phyloP scores from a whole-genome alignment of 345 rosid genomes.

The Hypericum androsaemum region DNA sequence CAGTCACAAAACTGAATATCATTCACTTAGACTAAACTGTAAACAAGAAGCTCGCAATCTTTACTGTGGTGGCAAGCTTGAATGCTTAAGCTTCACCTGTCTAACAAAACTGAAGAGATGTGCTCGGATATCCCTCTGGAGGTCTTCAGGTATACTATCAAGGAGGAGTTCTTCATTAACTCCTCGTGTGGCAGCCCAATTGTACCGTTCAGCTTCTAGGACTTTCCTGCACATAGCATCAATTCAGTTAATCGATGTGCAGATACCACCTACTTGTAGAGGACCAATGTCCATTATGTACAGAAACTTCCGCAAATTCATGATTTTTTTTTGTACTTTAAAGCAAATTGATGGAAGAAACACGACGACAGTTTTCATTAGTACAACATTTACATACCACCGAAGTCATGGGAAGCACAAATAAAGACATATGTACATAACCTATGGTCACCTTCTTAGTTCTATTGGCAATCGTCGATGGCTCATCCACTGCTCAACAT shows the following conservation, averaged over 20 bases:
- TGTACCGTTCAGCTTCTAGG: slow-evolving; percentile 65
- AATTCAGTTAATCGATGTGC: slow-evolving; percentile 6
- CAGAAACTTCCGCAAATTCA: too few relatives aligned
- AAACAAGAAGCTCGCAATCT: not conserved
- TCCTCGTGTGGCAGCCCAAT: slow-evolving; percentile 91
- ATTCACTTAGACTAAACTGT: not conserved
- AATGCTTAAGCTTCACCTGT: slow-evolving; percentile 27
- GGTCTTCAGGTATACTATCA: slow-evolving; percentile 76
- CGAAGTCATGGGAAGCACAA: not conserved
- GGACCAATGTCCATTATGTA: too few relatives aligned
- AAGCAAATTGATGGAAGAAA: too few relatives aligned
- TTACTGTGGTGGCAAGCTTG: too few relatives aligned
- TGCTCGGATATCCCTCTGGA: slow-evolving; percentile 80
- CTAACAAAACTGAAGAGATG: slow-evolving; percentile 76
- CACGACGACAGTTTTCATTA: too few relatives aligned
- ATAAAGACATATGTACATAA: not conserved
- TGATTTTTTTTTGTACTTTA: too few relatives aligned
- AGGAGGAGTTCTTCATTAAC: slow-evolving; percentile 63
- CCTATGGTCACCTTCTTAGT: slow-evolving; percentile 39
- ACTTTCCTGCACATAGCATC: slow-evolving; percentile 44
- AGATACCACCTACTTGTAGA: too few relatives aligned
- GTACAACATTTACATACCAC: too few relatives aligned
- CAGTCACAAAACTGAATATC: not conserved
- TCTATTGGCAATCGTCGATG: slow-evolving; percentile 64
- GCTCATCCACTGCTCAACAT: slow-evolving; percentile 95